Percentiles rank a stretch among this genome's conserved stretches.
Evolutionary conservation across 331 rosid species (phyloP).

Genomic region (Arachis monticola): DNA sequence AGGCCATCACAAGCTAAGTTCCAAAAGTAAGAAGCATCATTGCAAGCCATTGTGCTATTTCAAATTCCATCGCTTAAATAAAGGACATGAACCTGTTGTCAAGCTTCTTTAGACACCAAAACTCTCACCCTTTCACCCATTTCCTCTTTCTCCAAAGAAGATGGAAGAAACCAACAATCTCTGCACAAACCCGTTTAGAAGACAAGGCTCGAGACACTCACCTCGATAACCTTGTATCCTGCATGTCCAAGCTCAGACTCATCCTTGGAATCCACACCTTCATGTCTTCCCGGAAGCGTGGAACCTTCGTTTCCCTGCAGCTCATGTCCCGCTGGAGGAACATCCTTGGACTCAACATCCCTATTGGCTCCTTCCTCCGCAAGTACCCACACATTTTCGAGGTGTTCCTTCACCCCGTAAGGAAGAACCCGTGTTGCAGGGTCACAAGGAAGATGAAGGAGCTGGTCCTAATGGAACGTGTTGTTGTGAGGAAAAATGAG

Average conservation of each 20-base stretch:
- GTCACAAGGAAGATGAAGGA: slow-evolving; percentile 48
- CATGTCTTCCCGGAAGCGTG: slow-evolving; percentile 62
- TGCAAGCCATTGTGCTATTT: no score
- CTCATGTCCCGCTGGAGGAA: slow-evolving; percentile 75
- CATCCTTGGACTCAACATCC: slow-evolving; percentile 54
- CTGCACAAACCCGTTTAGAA: slow-evolving; percentile 78
- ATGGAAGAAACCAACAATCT: slow-evolving; percentile 63
- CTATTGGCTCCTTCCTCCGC: slow-evolving; percentile 57
- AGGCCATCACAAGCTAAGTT: no score
- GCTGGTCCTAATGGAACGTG: slow-evolving; percentile 53
- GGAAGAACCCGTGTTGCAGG: slow-evolving; percentile 67
- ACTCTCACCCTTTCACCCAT: slow-evolving; percentile 34
- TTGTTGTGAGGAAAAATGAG: slow-evolving; percentile 45
- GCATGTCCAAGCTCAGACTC: slow-evolving; percentile 49
- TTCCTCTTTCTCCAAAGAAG: slow-evolving; percentile 66
- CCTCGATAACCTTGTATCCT: slow-evolving; percentile 62
- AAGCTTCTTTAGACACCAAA: no score
- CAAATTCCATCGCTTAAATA: no score
- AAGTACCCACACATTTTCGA: slow-evolving; percentile 72
- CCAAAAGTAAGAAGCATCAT: no score
- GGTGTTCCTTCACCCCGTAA: slow-evolving; percentile 57
- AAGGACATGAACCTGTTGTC: no score
- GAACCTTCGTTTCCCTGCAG: slow-evolving; percentile 68
- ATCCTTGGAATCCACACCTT: slow-evolving; percentile 55
- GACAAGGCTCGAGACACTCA: slow-evolving; percentile 64